phyloP scores from a whole-genome alignment of 2,329 filamentous ascomycete genomes.

The Didymellaceae sp. region DNA sequence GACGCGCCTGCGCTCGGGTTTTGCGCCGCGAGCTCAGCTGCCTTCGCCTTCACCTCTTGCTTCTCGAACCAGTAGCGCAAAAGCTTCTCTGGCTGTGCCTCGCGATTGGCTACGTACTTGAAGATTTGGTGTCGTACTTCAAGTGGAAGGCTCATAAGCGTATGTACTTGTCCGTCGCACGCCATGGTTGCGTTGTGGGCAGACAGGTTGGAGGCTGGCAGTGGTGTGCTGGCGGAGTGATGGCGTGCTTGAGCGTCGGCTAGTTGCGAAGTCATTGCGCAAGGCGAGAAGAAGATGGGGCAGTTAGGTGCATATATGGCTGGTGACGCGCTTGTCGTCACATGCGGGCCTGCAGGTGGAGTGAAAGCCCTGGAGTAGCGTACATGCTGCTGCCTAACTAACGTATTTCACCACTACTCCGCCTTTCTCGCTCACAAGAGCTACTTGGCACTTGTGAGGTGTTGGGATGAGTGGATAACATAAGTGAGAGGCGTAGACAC shows the following conservation, averaged over 20 bases:
- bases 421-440: no score
- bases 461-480: no score
- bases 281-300: background rate
- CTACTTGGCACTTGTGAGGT: no score
- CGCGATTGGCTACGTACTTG: slow-evolving; percentile 24
- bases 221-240: background rate
- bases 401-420: no score
- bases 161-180: background rate
- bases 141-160: slow-evolving; percentile 36
- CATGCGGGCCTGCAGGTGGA: slow-evolving; percentile 10
- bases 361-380: background rate
- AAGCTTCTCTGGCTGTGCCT: slow-evolving; percentile 31
- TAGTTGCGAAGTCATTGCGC: background rate
- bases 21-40: slow-evolving; percentile 17
- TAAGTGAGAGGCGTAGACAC: no score
- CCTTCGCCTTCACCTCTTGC: slow-evolving; percentile 31
- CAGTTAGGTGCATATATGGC: background rate
- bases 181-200: background rate
- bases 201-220: background rate
- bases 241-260: background rate
- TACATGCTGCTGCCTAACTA: no score
- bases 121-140: slow-evolving; percentile 44
- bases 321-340: background rate
- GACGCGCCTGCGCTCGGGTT: slow-evolving; percentile 21
- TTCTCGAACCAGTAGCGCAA: slow-evolving; percentile 47